A percentile compares a stretch with the other conserved stretches of the same genome.
Evolutionary conservation across 1,284 basidiomycete species (phyloP).

Genomic region (Moesziomyces sp.): DNA sequence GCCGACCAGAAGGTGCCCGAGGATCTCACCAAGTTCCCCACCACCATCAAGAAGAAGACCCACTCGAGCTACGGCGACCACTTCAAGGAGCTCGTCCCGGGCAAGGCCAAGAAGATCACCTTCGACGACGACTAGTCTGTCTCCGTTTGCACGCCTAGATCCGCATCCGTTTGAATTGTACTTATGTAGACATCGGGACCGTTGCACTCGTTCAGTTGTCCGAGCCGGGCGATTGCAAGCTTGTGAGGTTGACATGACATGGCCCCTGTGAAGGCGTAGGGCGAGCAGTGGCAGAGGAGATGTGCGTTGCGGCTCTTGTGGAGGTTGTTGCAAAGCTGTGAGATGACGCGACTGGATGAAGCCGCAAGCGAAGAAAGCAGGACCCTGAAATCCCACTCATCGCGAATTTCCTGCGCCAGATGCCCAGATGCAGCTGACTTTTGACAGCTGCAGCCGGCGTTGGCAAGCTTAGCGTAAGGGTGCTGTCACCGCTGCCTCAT

Average conservation of each 20-base stretch:
- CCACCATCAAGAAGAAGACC: conserved; percentile 93
- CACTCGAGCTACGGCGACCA: conserved; percentile 74
- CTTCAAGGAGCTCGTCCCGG: conserved; percentile 72
- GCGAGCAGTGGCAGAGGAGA: background rate
- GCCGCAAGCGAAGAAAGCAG: conserved; percentile 4
- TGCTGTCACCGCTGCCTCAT: background rate
- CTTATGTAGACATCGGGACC: background rate
- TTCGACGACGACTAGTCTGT: conserved; percentile 53
- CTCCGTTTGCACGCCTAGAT: background rate
- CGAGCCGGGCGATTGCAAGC: background rate
- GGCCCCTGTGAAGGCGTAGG: background rate
- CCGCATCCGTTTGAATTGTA: background rate
- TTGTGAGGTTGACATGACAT: background rate
- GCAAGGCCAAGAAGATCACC: conserved; percentile 75
- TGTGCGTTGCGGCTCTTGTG: background rate
- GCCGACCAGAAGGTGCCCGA: conserved; percentile 79
- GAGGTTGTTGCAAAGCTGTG: conserved; percentile 23
- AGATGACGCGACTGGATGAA: conserved; percentile 26
- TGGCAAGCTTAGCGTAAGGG: conserved; percentile 31
- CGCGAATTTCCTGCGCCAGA: background rate
- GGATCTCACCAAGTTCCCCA: conserved; percentile 87
- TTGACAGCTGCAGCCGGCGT: conserved; percentile 23
- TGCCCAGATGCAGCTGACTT: conserved; percentile 1
- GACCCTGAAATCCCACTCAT: conserved; percentile 32
- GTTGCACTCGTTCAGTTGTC: background rate